Evolutionary conservation across 2,329 filamentous ascomycete species (phyloP).

Genomic region (Aureobasidium sp.): DNA sequence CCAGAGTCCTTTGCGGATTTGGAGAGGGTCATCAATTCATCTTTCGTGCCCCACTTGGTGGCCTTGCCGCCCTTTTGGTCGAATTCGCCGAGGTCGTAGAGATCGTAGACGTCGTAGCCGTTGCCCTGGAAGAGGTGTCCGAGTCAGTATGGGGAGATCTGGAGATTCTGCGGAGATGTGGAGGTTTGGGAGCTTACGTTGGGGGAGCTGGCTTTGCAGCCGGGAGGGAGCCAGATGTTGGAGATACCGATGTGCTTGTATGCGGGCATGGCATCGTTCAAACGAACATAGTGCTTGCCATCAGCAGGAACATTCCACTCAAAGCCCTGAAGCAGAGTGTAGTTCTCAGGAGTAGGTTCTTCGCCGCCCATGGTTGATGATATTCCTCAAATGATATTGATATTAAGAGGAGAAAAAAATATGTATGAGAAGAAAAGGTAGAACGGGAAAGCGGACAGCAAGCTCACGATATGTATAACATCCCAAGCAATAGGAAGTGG

Average conservation of each 20-base stretch:
- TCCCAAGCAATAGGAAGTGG: no score
- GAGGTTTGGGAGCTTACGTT: constrained; percentile 7
- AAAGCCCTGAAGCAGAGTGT: constrained; percentile 57
- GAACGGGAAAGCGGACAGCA: no score
- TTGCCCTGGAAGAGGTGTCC: constrained; percentile 38
- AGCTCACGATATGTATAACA: no score
- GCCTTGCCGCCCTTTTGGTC: constrained; percentile 53
- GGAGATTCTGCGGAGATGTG: background rate
- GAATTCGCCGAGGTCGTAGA: constrained; percentile 52
- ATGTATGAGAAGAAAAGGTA: no score
- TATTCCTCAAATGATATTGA: no score
- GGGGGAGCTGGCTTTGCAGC: constrained; percentile 53
- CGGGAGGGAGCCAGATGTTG: constrained; percentile 59
- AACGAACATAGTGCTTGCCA: constrained; percentile 52
- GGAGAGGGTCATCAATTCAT: constrained; percentile 47
- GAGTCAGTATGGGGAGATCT: background rate
- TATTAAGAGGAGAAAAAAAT: no score
- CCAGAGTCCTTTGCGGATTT: constrained; percentile 43
- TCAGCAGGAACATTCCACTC: constrained; percentile 63
- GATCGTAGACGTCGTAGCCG: constrained; percentile 53
- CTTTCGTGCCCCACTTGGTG: constrained; percentile 61
- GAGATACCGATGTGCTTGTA: constrained; percentile 53
- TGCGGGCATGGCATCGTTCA: constrained; percentile 42
- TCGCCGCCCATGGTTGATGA: constrained; percentile 9
- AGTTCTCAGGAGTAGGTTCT: constrained; percentile 19